Base-by-base conservation (phyloP, 1,139 yeast species). In the Kurtzmaniella natalensis region DNA sequence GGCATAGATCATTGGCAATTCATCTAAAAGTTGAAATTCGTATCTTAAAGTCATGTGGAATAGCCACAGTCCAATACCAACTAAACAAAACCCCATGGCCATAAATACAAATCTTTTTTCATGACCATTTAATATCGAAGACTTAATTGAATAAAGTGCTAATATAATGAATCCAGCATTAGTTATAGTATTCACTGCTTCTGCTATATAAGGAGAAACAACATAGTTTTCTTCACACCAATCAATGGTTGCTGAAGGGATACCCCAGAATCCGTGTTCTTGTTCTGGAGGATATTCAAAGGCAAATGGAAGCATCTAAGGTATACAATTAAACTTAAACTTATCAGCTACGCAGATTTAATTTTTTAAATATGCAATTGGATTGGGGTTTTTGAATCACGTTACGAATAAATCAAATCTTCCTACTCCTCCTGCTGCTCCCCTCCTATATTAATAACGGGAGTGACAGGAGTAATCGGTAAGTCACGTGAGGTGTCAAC, bases 191-290 rank as follows among this genome's bases (percentile, higher is more conserved):
- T 88, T 88, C 39, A 88, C 68, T 37, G 86, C 81, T 55, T 88
- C 96, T n/a, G 96, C 96, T 36, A 88, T 70, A 49, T 82, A 88
- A 14, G 69, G 70, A n/a, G 89, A 74, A 7, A 88, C 84, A 8
- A 87, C 92, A 53, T 88, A 88, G 61, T 88, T 89, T 54, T 88
- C 96, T 57, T 88, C 96, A 60, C 96, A 88, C 96, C 96, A 88
- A 52, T 88, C 96, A 35, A 88, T 88, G 20, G 96, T 86, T 21
- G 94, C 64, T 4, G 74, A 67, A 8, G 72, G 70, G n/a, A 50
- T 46, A 2, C 76, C 76, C 76, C 76, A 70, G 46, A 46, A 69
- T 8, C 76, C 76, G 30, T 57, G 40, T 18, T 39, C 32, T 40
- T 63, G 68, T 41, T 69, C 75, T 18, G 66, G 65, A 1, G 75